Evolutionary conservation across 495 filamentous ascomycete genomes (phyloP), one percentile per base, ranked within the genome.

Genomic region (Penicillium chermesinum): DNA sequence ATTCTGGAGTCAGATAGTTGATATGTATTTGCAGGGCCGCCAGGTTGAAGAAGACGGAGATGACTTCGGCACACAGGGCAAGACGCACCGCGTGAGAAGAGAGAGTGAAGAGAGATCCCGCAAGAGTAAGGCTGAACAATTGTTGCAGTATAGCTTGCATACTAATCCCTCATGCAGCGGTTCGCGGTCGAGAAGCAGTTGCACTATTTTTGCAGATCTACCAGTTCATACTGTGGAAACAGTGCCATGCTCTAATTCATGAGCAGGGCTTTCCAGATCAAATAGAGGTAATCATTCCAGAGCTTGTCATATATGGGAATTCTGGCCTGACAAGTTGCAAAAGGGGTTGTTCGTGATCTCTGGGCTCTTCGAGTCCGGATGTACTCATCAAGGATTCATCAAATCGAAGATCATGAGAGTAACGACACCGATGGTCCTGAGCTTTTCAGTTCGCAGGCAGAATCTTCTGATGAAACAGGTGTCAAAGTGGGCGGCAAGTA

Each of bases 181-280:
- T 82, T 42, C 62, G 67, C 7, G 89, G 88, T 42, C 71, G 73
- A 39, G 69, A 80, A 35, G 91, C 84, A 19, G 75, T 78, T 44
- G 79, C 85, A 50, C 75, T 95, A n/a, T 95, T 83, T 64, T 69
- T 98, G 32, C 83, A 91, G 62, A 83, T 78, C 55, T 81, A 88
- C 44, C 93, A 97, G 65, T 67, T 96, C n/a, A 80, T 98, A 21
- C 67, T 91, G 1, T 79, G 83, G 71, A 86, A 88, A 62, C 87
- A 91, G 72, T 75, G 79, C 41, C 62, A 79, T 58, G 82, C 74
- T 54, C 63, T 90, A 37, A 68, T 89, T 7, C 68, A 80, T 22
- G 64, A 71, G 7, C 79, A 80, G 58, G 74, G 76, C 1, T 79
- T 88, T 51, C 83, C 85, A 17, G 63, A 70, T 40, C 75, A 86